These are phyloP conservation scores for Xerocomus minutiporus DNA, from an alignment of 1,284 basidiomycete genomes.

Conservation along the genomic window DNA sequence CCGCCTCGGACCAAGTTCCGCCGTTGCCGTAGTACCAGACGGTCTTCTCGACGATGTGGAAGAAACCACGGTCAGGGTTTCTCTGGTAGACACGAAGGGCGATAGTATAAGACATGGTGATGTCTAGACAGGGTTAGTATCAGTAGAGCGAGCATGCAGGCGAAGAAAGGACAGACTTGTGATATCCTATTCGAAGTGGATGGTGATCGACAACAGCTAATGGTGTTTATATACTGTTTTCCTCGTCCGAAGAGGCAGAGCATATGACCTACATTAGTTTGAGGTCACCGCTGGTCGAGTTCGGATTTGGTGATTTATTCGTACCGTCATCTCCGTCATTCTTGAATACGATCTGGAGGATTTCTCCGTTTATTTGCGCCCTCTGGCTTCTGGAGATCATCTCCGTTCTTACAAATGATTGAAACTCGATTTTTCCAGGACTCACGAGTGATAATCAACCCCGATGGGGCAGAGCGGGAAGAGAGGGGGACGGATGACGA, in stretches of 20 bases:
- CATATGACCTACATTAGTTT: background rate
- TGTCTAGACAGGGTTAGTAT: background rate
- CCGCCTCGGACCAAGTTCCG: constrained; percentile 30
- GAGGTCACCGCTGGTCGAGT: background rate
- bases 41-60: constrained; percentile 34
- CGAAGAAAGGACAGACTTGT: background rate
- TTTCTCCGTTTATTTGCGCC: background rate
- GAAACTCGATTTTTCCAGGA: no score
- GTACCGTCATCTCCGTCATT: background rate
- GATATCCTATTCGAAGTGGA: background rate
- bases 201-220: background rate
- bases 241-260: background rate
- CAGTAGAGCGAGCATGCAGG: background rate
- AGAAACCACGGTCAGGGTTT: constrained; percentile 27
- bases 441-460: no score
- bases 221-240: background rate
- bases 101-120: constrained; percentile 34
- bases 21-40: constrained; percentile 29
- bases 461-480: no score
- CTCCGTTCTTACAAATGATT: background rate
- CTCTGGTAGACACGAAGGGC: constrained; percentile 31
- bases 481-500: no score
- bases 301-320: background rate
- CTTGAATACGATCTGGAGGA: background rate
- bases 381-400: background rate